phyloP scores from a whole-genome alignment of 331 rosid genomes.

The Prunus yedoensis region DNA sequence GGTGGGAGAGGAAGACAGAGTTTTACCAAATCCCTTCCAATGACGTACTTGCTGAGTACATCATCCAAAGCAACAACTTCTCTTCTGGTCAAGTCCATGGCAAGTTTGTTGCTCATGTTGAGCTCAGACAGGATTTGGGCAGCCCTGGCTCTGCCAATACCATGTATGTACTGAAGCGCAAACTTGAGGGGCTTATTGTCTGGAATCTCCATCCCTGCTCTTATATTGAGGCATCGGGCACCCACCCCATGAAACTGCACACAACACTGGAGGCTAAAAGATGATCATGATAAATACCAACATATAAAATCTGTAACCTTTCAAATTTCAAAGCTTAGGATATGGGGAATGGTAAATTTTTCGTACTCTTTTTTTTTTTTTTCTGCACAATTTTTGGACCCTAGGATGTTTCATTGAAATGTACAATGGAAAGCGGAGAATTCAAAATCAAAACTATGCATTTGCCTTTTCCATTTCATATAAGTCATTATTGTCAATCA shows the following conservation, averaged over 20 bases:
- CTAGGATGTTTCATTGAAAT: too few species aligned
- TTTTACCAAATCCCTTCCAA: slow-evolving; percentile 74
- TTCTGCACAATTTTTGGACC: too few species aligned
- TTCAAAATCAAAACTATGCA: too few species aligned
- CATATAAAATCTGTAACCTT: neutral
- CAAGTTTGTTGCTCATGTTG: slow-evolving; percentile 61
- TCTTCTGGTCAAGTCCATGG: slow-evolving; percentile 72
- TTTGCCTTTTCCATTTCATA: neutral
- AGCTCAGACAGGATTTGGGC: slow-evolving; percentile 65
- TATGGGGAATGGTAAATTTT: too few species aligned
- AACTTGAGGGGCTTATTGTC: too few species aligned
- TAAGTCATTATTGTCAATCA: too few species aligned
- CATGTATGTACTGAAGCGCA: slow-evolving; percentile 67
- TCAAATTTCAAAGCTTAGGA: too few species aligned
- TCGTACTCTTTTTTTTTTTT: too few species aligned
- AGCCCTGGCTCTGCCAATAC: slow-evolving; percentile 66
- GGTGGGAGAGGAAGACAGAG: neutral
- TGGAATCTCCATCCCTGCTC: too few species aligned
- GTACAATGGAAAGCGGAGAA: too few species aligned
- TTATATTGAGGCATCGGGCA: too few species aligned
- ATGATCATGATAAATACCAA: neutral
- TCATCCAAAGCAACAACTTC: slow-evolving; percentile 61
- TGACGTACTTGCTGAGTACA: slow-evolving; percentile 58
- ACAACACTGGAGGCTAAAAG: neutral
- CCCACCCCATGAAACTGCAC: slow-evolving; percentile 43